phyloP scores from a whole-genome alignment of 441 rosid genomes.

The Mallotus japonicus region DNA sequence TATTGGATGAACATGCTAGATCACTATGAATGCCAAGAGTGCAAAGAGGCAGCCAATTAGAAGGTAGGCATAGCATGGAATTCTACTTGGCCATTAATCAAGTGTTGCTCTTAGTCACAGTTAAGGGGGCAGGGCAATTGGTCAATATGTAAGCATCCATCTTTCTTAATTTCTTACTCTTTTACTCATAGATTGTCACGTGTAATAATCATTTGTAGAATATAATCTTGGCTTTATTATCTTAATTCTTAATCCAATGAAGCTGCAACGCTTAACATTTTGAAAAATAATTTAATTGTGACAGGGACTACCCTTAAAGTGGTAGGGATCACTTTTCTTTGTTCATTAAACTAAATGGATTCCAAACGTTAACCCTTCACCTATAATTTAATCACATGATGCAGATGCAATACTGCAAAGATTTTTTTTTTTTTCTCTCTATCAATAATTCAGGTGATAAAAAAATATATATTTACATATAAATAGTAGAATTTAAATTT shows the following conservation, averaged over 20 bases:
- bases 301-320: neutral
- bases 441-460: no score
- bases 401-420: no score
- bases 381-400: conserved; percentile 1
- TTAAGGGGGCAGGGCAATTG: neutral
- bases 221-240: neutral
- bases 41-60: neutral
- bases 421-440: no score
- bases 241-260: neutral
- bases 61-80: no score
- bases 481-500: no score
- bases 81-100: neutral
- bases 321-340: neutral
- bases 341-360: neutral
- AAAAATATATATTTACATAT: no score
- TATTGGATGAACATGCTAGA: no score
- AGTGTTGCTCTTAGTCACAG: neutral
- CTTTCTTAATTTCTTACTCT: neutral
- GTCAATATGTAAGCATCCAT: neutral
- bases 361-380: neutral
- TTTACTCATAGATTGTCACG: neutral
- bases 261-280: neutral
- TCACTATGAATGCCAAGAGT: neutral
- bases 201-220: neutral
- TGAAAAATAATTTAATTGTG: neutral